Base-by-base conservation (phyloP, 2,329 filamentous ascomycete species). In the Penicillium sp. region DNA sequence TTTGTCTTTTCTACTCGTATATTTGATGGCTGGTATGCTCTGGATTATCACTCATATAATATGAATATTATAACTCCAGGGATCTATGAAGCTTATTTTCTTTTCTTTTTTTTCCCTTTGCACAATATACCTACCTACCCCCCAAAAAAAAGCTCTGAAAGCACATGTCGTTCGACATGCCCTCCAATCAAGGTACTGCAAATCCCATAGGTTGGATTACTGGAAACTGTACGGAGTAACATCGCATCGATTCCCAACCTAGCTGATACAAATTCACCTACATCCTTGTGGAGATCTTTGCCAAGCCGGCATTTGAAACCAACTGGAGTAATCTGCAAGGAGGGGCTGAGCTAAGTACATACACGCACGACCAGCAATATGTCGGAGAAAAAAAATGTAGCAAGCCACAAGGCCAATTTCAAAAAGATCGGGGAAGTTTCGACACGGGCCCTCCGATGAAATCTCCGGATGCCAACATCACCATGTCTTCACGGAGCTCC, bases 271-370 rank as follows among this genome's bases (percentile, higher is more conserved):
- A 19, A 26, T n/a, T 35, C 27, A 16, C 29, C 23, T 41, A 14
- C 2, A n/a, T 7, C n/a, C n/a, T 14, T 19, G 3, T 11, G 19
- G 36, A 3, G 13, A 16, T 14, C 7, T 13, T 34, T 19, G n/a
- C 23, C 30, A 29, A 44, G 14, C 26, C 3, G 39, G 19, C 13
- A 44, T 50, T 19, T 36, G 11, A 44, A 29, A 26, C 19, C 26
- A 34, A 57, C 40, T 43, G 46, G 51, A 38, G 46, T 47, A 50
- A 36, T 35, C 55, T 51, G 30, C 10, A 58, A 57, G 23, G 23
- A 42, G 46, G 2, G 13, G 9, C n/a, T 6, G n/a, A 29, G 11
- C 32, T 14, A n/a, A n/a, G n/a, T n/a, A n/a, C n/a, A n/a, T n/a
- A 34, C 10, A 13, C 6, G 2, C 32, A 34, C 32, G 6, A 34